These are phyloP conservation scores for Quercus tomentella DNA, from an alignment of 331 rosid genomes.

Conservation along the genomic window DNA sequence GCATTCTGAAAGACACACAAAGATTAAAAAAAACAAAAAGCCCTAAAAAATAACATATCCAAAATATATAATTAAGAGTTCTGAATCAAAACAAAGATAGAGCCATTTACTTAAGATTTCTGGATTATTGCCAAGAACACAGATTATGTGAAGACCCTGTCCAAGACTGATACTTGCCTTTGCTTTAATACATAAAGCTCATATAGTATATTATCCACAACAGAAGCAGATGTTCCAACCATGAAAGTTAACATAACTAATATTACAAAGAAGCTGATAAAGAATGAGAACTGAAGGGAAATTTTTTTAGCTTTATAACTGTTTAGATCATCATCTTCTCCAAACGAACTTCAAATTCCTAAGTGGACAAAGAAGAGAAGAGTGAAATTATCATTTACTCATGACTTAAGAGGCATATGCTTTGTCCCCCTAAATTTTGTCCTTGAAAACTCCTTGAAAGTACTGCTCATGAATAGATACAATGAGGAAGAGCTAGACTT, in stretches of 20 bases:
- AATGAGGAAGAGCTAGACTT: not conserved
- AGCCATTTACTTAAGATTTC: not conserved
- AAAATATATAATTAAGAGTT: not conserved
- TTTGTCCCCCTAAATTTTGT: not conserved
- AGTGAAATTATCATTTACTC: not conserved
- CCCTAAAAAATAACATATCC: not conserved
- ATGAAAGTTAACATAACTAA: not conserved
- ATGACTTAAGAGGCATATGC: not conserved
- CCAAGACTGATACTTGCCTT: not conserved
- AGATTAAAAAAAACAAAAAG: not conserved
- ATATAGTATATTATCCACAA: not conserved
- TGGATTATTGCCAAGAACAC: not conserved
- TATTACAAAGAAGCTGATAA: not conserved
- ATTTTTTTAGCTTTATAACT: not conserved
- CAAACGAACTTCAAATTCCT: not conserved
- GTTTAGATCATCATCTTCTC: not conserved
- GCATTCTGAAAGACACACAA: slow-evolving; percentile 53
- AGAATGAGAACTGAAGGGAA: not conserved
- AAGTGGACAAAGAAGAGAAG: not conserved
- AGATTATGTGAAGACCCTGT: not conserved
- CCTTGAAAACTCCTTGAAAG: not conserved
- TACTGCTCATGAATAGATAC: not conserved
- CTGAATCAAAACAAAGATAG: not conserved
- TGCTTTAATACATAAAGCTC: not conserved
- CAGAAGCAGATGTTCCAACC: not conserved